phyloP scores from a whole-genome alignment of 805 yeast genomes.

The Tanozyma kutaoensis region DNA sequence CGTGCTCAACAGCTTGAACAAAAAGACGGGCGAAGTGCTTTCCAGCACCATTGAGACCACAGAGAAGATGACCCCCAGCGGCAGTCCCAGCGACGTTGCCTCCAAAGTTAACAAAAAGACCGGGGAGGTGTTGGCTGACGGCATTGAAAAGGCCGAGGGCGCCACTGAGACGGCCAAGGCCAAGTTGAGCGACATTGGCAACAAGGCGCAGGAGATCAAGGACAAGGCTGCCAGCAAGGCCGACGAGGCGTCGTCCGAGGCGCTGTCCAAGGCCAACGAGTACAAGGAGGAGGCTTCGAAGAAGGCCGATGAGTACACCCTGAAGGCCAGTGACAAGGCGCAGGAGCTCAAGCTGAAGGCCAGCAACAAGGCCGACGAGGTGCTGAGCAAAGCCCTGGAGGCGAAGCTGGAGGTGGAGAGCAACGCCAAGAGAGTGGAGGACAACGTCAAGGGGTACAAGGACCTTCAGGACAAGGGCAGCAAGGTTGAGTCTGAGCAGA shows the following conservation, averaged over 20 bases:
- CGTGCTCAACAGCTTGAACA: constrained; percentile 10
- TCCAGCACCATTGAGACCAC: background rate
- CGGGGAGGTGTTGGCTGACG: constrained; percentile 28
- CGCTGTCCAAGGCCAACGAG: too few relatives aligned
- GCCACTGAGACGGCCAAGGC: constrained; percentile 4
- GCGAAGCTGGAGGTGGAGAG: too few relatives aligned
- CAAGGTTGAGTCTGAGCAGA: constrained; percentile 28
- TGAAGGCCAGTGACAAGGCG: constrained; percentile 8
- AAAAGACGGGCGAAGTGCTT: background rate
- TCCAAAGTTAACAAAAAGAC: constrained; percentile 18
- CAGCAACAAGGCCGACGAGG: constrained; percentile 7
- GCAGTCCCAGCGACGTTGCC: background rate
- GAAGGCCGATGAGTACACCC: constrained; percentile 5
- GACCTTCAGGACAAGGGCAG: constrained; percentile 30
- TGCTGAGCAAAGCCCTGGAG: constrained; percentile 6
- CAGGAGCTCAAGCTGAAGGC: constrained; percentile 2
- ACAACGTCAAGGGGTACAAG: constrained; percentile 21
- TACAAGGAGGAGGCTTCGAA: constrained; percentile 3
- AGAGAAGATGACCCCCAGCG: background rate
- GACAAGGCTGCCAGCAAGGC: background rate
- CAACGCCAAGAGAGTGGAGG: constrained; percentile 11
- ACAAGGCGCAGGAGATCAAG: background rate
- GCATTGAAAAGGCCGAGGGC: constrained; percentile 22
- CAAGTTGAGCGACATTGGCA: constrained; percentile 1
- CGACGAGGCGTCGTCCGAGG: too few relatives aligned